Conservation (phyloP, 176 grass and related monocot genomes). For the Triticum turgidum region DNA sequence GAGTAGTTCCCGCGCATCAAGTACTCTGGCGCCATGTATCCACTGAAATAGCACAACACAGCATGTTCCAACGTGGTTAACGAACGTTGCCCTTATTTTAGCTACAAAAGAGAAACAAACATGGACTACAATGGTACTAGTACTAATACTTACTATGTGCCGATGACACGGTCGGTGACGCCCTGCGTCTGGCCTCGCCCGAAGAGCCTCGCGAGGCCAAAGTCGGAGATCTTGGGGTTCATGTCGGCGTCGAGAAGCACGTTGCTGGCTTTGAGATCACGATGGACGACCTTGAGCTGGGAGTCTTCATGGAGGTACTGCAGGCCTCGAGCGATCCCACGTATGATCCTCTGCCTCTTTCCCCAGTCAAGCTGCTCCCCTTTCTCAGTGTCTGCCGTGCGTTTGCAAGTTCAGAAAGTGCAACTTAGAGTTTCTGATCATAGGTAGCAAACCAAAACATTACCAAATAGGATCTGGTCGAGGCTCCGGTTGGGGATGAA, state of each 20-base stretch:
- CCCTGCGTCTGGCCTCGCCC: not conserved
- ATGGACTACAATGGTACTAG: no score
- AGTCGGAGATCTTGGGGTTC: not conserved
- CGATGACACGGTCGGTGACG: not conserved
- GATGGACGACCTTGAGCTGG: not conserved
- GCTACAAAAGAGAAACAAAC: not conserved
- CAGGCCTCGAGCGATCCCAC: not conserved
- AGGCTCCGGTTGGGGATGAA: conserved; percentile 22
- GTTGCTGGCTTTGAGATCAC: not conserved
- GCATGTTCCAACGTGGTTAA: not conserved
- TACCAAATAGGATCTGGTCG: conserved; percentile 18
- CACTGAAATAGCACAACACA: not conserved
- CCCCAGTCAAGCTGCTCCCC: not conserved
- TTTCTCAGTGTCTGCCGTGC: not conserved
- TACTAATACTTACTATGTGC: not conserved
- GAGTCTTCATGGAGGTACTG: not conserved
- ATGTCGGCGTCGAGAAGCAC: not conserved
- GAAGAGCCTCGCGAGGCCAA: not conserved
- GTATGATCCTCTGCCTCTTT: not conserved
- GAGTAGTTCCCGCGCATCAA: conserved; percentile 42
- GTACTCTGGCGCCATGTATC: conserved; percentile 42
- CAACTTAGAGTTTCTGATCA: not conserved
- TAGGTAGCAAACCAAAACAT: not conserved
- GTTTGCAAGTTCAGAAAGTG: not conserved
- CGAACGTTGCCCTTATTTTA: not conserved